These are phyloP conservation scores for Aspergillus ochraceus DNA, from an alignment of 2,329 filamentous ascomycete species.

Conservation along the genomic window DNA sequence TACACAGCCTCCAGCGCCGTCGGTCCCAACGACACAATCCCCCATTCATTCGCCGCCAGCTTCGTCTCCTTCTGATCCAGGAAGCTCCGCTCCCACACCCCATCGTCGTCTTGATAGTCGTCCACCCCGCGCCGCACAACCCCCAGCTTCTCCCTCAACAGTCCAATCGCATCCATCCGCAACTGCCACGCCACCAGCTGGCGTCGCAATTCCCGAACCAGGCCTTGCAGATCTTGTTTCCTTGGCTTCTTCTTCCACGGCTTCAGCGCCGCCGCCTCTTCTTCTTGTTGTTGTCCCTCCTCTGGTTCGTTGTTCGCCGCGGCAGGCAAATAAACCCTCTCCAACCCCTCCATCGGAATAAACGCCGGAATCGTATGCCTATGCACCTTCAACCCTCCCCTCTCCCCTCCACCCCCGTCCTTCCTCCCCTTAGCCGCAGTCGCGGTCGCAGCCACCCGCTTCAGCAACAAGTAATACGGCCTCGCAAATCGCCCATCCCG, in stretches of 20 bases:
- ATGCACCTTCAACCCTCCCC: slow-evolving; percentile 32
- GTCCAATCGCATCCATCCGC: slow-evolving; percentile 37
- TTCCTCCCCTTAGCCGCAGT: slow-evolving; percentile 7
- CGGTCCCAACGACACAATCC: slow-evolving; percentile 36
- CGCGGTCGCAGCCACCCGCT: slow-evolving; percentile 18
- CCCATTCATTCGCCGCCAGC: slow-evolving; percentile 23
- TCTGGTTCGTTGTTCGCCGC: slow-evolving; percentile 14
- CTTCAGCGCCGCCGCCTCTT: slow-evolving; percentile 17
- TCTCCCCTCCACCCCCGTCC: slow-evolving; percentile 9
- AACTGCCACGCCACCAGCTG: slow-evolving; percentile 46
- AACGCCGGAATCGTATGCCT: slow-evolving; percentile 48
- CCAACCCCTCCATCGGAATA: slow-evolving; percentile 41
- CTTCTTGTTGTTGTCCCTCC: slow-evolving; percentile 11
- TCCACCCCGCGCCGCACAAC: slow-evolving; percentile 12
- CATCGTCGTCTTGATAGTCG: slow-evolving; percentile 16
- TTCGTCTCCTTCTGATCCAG: slow-evolving; percentile 14
- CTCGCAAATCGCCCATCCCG: slow-evolving; percentile 41
- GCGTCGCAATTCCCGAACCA: slow-evolving; percentile 41
- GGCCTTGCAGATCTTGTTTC: slow-evolving; percentile 38
- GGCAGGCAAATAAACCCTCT: slow-evolving; percentile 33
- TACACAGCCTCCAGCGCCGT: slow-evolving; percentile 43
- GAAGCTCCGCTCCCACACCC: slow-evolving; percentile 15
- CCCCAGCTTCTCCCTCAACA: slow-evolving; percentile 35
- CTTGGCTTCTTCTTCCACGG: slow-evolving; percentile 15
- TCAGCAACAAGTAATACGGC: slow-evolving; percentile 46